Evolutionary conservation across 495 filamentous ascomycete species (phyloP), one percentile per base, ranked within the genome.

Genomic region (Platismatia glauca): DNA sequence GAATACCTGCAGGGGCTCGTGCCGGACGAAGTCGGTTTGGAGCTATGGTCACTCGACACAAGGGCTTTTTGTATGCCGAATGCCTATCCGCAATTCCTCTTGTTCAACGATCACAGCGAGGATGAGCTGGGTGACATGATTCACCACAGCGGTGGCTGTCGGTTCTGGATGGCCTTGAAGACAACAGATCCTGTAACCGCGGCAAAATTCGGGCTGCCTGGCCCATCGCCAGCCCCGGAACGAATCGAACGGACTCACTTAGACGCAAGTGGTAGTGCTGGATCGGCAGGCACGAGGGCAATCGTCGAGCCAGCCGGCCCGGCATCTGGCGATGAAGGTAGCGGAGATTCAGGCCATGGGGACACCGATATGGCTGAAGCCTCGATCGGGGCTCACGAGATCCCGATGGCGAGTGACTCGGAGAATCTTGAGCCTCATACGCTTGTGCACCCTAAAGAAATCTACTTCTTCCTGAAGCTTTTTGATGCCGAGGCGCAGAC

Each of bases 391-490:
- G 9, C 38, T 44, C 53, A 29, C 33, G 41, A 50, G 55, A 66
- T 9, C n/a, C 35, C n/a, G 35, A 43, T 9, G 29, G 56, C 16
- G 9, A 27, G 31, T 43, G 56, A 60, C 33, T 8, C 58, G 0
- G 27, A 35, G 29, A n/a, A 4, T 18, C 39, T 64, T 16, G 66
- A 64, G 29, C 27, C 65, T 56, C 57, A 44, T n/a, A 38, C 71
- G 6, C 58, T 64, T 4, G 43, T 72, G 33, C 74, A 74, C 16
- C 71, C 76, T 24, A 72, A 71, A 1, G 73, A 78, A 56, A 70
- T 75, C 7, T 82, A 80, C 57, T 78, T 79, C 62, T 80, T 80
- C 62, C 75, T 79, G 56, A 79, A 80, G 68, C 62, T 77, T 31
- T 84, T 84, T 56, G 81, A 81, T 60, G 70, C 70, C 37, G 76